Conservation (phyloP, 169 alveolate genomes). For the Plasmodium gonderi region DNA sequence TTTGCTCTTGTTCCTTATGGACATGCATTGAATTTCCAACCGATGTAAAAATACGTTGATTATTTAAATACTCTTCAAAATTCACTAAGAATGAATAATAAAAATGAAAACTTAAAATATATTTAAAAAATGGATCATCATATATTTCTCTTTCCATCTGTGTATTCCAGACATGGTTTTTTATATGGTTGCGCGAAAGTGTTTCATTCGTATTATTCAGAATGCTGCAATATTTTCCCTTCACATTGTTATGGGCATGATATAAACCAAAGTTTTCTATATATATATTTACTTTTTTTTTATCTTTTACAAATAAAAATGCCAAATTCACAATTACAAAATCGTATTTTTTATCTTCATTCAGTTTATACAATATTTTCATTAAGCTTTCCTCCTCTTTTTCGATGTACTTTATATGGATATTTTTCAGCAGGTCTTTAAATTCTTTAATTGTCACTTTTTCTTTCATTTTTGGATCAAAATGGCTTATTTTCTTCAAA, state of each 20-base stretch:
- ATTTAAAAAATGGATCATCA: slow-evolving; percentile 24
- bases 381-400: background rate
- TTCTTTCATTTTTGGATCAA: background rate
- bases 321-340: slow-evolving; percentile 17
- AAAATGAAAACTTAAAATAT: slow-evolving; percentile 25
- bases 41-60: no score
- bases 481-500: background rate
- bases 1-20: background rate
- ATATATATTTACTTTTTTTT: slow-evolving; percentile 17
- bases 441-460: background rate
- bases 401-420: slow-evolving; percentile 46
- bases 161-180: background rate
- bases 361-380: slow-evolving; percentile 10
- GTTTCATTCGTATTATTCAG: background rate
- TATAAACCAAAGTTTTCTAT: background rate
- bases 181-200: background rate
- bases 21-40: background rate
- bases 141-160: slow-evolving; percentile 15
- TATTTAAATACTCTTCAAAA: slow-evolving; percentile 27
- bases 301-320: slow-evolving; percentile 29
- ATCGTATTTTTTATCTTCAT: slow-evolving; percentile 32
- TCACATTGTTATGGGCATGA: background rate
- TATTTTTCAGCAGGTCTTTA: background rate
- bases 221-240: background rate
- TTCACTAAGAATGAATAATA: slow-evolving; percentile 36